Conservation (phyloP, 2,329 filamentous ascomycete genomes). For the Chaetomiaceae sp. region DNA sequence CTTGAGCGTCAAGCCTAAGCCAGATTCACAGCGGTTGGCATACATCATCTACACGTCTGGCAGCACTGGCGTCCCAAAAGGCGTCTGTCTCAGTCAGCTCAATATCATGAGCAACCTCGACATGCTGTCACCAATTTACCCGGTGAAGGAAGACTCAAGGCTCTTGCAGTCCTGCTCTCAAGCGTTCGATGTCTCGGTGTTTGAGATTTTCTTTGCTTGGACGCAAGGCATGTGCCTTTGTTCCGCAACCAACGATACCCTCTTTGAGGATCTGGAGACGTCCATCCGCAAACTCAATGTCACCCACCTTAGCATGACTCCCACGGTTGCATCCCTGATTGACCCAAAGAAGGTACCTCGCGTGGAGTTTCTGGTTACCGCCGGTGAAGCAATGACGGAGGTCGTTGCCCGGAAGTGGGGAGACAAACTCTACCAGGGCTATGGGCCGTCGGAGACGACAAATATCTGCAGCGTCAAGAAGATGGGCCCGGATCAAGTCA, state of each 20-base stretch:
- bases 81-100: constrained; percentile 69
- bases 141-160: constrained; percentile 48
- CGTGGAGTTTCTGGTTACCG: constrained; percentile 73
- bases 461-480: constrained; percentile 78
- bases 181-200: constrained; percentile 82
- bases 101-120: constrained; percentile 76
- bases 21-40: constrained; percentile 51
- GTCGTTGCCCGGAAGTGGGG: constrained; percentile 68
- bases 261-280: constrained; percentile 68
- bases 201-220: constrained; percentile 88
- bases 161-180: constrained; percentile 80
- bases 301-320: constrained; percentile 81
- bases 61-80: constrained; percentile 75
- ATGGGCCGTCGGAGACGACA: constrained; percentile 81
- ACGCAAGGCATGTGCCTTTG: constrained; percentile 73
- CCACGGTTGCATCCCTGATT: constrained; percentile 76
- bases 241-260: constrained; percentile 65
- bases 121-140: constrained; percentile 62
- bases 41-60: constrained; percentile 84
- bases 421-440: constrained; percentile 69
- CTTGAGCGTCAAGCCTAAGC: constrained; percentile 36
- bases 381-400: constrained; percentile 74
- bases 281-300: constrained; percentile 59
- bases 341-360: constrained; percentile 62
- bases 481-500: constrained; percentile 53